Evolutionary conservation across 2,329 filamentous ascomycete species (phyloP), one percentile per base, ranked within the genome.

Genomic region (Nemania sp.): DNA sequence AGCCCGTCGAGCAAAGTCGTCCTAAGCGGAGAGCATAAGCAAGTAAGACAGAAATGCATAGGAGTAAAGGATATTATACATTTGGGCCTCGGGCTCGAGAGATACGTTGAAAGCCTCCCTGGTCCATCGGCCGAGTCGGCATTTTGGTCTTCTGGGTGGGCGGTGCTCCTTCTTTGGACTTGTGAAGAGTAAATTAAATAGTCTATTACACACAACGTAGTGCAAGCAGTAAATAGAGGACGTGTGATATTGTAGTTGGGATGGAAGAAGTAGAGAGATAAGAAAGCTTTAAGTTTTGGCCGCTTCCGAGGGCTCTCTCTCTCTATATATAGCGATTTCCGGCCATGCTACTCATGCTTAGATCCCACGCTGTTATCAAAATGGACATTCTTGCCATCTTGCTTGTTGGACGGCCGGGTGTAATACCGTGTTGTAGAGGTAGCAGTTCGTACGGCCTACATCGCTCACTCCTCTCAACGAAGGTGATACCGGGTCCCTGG

Each of bases 81-180:
- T 54, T 46, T 45, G 19, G 36, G n/a, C 75, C 75, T 31, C 71
- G 68, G 3, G 75, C 69, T 52, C 69, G 74, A 26, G 68, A 66
- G 55, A 77, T 78, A 46, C 75, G 68, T 42, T 71, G 71, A 2
- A 71, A 74, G 5, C 72, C 71, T 14, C 70, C 69, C 3, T 73
- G 68, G 57, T 77, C 73, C 75, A 77, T 78, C 56, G 72, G 75
- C 22, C 66, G 64, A 41, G 66, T 67, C 68, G 73, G 73, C 22
- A 24, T 63, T 23, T 44, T 53, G 20, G 22, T 22, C 12, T 12
- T 47, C 5, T 23, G 9, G 14, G 3, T 22, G 7, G 6, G 14
- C 28, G 6, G 5, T 3, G n/a, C n/a, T n/a, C n/a, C n/a, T n/a
- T n/a, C n/a, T n/a, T n/a, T n/a, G n/a, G n/a, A n/a, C n/a, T n/a